These are phyloP conservation scores for Hypoxylon sp. DNA, from an alignment of 2,329 filamentous ascomycete genomes.

Conservation along the genomic window DNA sequence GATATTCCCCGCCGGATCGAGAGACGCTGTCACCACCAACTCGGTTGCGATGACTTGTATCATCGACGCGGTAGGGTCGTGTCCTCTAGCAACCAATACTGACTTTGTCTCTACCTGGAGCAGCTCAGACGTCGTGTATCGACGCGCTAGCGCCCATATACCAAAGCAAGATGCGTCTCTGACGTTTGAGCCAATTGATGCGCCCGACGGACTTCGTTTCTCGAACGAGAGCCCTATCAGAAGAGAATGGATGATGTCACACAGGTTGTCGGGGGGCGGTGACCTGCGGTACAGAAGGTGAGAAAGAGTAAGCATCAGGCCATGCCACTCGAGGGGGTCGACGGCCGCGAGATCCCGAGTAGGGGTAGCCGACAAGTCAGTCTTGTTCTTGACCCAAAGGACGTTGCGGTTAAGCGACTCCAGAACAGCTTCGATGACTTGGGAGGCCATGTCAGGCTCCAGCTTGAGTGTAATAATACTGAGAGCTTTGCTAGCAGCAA, in stretches of 20 bases:
- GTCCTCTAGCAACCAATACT: constrained; percentile 51
- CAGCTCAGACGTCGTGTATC: constrained; percentile 84
- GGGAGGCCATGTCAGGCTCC: constrained; percentile 78
- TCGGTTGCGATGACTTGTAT: constrained; percentile 83
- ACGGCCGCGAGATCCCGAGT: constrained; percentile 74
- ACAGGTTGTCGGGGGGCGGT: constrained; percentile 73
- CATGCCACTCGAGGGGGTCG: constrained; percentile 89
- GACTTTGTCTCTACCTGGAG: constrained; percentile 64
- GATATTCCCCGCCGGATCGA: constrained; percentile 94
- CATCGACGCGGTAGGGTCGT: constrained; percentile 56
- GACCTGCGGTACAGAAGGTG: constrained; percentile 88
- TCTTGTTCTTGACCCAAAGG: constrained; percentile 57
- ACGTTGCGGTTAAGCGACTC: constrained; percentile 70
- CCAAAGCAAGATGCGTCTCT: constrained; percentile 96
- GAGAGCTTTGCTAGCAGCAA: constrained; percentile 91
- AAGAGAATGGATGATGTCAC: constrained; percentile 78
- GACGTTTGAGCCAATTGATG: constrained; percentile 86
- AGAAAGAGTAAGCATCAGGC: constrained; percentile 84
- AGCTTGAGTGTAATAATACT: constrained; percentile 86
- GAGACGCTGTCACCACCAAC: constrained; percentile 79
- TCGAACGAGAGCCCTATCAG: constrained; percentile 86
- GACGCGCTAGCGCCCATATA: constrained; percentile 88
- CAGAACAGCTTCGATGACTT: constrained; percentile 87
- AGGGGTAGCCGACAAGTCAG: constrained; percentile 45
- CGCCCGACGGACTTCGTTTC: constrained; percentile 84